These are phyloP conservation scores for Hymenoscyphus scutula DNA, from an alignment of 2,329 filamentous ascomycete genomes.

Conservation along the genomic window DNA sequence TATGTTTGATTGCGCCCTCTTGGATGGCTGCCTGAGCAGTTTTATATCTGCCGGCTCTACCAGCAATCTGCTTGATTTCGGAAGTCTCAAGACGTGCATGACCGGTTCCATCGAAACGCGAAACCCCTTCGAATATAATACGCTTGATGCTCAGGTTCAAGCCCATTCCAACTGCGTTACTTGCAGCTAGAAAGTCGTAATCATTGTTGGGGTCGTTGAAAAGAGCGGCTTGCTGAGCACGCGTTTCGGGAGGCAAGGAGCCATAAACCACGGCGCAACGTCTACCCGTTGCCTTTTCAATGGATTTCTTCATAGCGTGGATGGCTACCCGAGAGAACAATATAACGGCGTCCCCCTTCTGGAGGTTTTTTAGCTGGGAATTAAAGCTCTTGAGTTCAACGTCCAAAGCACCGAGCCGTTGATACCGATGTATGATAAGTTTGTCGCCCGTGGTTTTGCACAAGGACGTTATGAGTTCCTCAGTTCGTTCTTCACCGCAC, in stretches of 20 bases:
- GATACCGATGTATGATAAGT: constrained; percentile 76
- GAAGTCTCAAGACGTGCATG: constrained; percentile 63
- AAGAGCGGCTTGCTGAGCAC: constrained; percentile 83
- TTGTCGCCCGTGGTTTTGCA: constrained; percentile 79
- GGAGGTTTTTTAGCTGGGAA: constrained; percentile 62
- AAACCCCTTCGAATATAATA: constrained; percentile 77
- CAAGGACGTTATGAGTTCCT: constrained; percentile 74
- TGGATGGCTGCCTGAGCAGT: constrained; percentile 59
- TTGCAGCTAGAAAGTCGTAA: constrained; percentile 91
- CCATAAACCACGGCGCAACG: constrained; percentile 94
- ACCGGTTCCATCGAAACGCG: constrained; percentile 66
- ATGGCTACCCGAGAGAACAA: constrained; percentile 80
- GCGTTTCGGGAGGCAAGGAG: constrained; percentile 84
- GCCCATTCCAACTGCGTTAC: constrained; percentile 96
- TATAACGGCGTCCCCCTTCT: constrained; percentile 90
- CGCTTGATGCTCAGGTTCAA: constrained; percentile 90
- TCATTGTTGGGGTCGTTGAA: constrained; percentile 97
- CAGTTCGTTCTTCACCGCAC: constrained; percentile 83
- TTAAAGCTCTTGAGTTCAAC: constrained; percentile 62
- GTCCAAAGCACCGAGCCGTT: constrained; percentile 76
- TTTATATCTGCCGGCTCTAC: constrained; percentile 83
- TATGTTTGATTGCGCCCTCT: constrained; percentile 3
- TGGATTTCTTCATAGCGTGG: constrained; percentile 72
- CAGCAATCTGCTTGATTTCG: constrained; percentile 92
- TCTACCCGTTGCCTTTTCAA: constrained; percentile 72